A percentile compares a stretch with the other conserved stretches of the same genome.
These are phyloP conservation scores for Backusella circina DNA, from an alignment of 192 early-diverging fungal genomes.

Conservation along the genomic window DNA sequence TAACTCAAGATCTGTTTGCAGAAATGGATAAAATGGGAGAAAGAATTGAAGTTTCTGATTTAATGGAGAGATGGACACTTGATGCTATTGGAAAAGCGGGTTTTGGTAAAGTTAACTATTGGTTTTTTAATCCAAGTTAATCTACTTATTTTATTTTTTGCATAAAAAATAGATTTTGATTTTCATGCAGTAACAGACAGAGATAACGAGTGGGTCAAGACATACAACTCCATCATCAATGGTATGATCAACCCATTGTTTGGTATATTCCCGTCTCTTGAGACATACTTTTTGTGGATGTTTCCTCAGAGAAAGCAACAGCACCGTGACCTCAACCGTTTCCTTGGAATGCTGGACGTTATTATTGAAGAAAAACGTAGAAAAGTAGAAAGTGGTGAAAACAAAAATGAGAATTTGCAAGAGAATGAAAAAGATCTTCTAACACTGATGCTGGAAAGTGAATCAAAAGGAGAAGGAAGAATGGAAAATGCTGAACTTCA, in stretches of 20 bases:
- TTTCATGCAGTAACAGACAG: not conserved
- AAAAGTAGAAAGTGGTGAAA: not conserved
- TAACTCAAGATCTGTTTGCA: constrained; percentile 13
- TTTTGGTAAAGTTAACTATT: constrained; percentile 14
- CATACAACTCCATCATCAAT: not conserved
- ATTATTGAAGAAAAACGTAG: constrained; percentile 19
- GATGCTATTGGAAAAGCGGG: constrained; percentile 27
- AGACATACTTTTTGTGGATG: not conserved
- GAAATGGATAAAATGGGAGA: not conserved
- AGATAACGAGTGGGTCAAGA: not conserved
- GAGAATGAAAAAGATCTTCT: constrained; percentile 28
- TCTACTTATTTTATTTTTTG: too few relatives aligned
- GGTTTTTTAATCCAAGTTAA: too few relatives aligned
- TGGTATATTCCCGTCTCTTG: not conserved
- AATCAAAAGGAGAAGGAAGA: not conserved
- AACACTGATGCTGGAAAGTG: constrained; percentile 28
- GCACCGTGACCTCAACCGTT: not conserved
- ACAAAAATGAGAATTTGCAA: not conserved
- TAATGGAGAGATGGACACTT: constrained; percentile 11
- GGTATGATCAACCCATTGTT: not conserved
- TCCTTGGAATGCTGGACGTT: constrained; percentile 7
- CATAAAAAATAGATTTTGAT: not conserved
- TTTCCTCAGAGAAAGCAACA: not conserved
- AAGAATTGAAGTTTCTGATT: not conserved
- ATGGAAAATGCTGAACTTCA: not conserved